phyloP scores from a whole-genome alignment of 2,329 filamentous ascomycete genomes.

The Orbilia blumenaviensis region DNA sequence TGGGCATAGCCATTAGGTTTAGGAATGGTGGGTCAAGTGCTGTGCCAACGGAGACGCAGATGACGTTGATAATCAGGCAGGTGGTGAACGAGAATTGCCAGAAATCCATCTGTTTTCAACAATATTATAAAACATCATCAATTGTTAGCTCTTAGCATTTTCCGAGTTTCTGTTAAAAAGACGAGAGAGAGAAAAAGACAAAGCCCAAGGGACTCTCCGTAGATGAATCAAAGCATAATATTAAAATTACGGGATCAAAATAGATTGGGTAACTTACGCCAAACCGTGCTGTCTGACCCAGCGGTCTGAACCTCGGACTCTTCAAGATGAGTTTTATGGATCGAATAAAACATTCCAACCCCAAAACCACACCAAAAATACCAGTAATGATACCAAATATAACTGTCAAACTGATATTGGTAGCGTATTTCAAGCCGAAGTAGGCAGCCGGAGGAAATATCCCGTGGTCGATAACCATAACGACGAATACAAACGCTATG shows the following conservation, averaged over 20 bases:
- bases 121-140: no score
- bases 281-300: conserved; percentile 43
- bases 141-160: no score
- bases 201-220: no score
- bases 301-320: conserved; percentile 30
- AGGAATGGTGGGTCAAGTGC: conserved; percentile 41
- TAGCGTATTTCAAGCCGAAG: conserved; percentile 40
- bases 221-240: no score
- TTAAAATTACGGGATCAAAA: no score
- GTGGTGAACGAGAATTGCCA: conserved; percentile 41
- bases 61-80: conserved; percentile 49
- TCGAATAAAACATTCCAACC: conserved; percentile 37
- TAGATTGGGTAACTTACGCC: conserved; percentile 19
- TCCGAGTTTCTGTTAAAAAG: no score
- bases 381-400: conserved; percentile 52
- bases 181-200: no score
- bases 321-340: conserved; percentile 41
- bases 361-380: conserved; percentile 49
- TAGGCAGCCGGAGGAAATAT: conserved; percentile 43
- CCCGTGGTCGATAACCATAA: conserved; percentile 52
- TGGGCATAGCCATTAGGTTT: conserved; percentile 51
- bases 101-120: conserved; percentile 47
- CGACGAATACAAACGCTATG: conserved; percentile 29
- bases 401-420: conserved; percentile 36
- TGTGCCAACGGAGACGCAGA: conserved; percentile 48